phyloP scores from a whole-genome alignment of 345 rosid species.

The Eucalyptus regnans region DNA sequence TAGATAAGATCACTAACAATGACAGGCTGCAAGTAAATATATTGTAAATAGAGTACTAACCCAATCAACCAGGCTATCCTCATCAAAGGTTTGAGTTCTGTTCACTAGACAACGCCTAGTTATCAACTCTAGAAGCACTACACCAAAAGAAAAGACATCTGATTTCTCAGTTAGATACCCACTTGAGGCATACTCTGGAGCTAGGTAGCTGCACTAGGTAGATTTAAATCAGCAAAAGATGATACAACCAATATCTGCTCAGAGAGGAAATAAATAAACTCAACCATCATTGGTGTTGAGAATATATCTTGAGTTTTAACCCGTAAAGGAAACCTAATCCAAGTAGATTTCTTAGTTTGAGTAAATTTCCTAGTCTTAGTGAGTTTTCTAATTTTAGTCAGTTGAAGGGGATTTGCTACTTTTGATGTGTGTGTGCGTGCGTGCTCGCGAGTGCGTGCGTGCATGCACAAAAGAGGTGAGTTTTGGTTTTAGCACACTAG shows the following conservation, averaged over 20 bases:
- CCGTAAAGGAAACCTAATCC: no score
- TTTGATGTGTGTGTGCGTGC: no score
- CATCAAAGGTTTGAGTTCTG: slow-evolving; percentile 29
- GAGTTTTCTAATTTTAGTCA: no score
- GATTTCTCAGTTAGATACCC: slow-evolving; percentile 81
- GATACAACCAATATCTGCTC: background rate
- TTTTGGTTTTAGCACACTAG: no score
- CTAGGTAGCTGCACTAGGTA: slow-evolving; percentile 50
- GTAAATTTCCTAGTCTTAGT: no score
- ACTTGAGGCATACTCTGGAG: slow-evolving; percentile 84
- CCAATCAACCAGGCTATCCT: slow-evolving; percentile 86
- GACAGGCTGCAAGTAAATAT: background rate
- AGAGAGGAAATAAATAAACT: background rate
- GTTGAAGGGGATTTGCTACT: no score
- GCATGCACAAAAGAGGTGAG: no score
- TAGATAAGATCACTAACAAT: background rate
- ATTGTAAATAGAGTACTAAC: slow-evolving; percentile 16
- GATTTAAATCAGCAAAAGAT: background rate
- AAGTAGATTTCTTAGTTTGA: no score
- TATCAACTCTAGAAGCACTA: slow-evolving; percentile 80
- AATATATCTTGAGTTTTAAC: no score
- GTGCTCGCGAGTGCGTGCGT: no score
- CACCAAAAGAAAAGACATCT: slow-evolving; percentile 80
- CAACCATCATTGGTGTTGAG: background rate
- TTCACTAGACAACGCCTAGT: slow-evolving; percentile 68